A percentile compares a stretch with the other conserved stretches of the same genome.
Evolutionary conservation across 2,329 filamentous ascomycete genomes (phyloP).

Genomic region (Nemania sp.): DNA sequence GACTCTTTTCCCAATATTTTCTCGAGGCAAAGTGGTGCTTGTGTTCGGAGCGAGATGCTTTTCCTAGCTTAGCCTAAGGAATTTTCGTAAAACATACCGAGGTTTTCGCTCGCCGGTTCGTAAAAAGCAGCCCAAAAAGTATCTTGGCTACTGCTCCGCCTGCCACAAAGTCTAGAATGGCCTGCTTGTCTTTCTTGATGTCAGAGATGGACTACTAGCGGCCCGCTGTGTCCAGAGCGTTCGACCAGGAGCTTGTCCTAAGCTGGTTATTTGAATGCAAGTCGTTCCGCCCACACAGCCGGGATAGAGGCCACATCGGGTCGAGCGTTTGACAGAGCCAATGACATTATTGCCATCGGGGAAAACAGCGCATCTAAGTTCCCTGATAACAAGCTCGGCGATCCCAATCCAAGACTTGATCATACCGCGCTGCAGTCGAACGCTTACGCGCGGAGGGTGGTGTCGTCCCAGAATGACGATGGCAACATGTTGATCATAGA

Average conservation of each 20-base stretch:
- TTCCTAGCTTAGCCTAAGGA: background rate
- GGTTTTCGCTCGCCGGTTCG: background rate
- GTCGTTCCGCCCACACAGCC: background rate
- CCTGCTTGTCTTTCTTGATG: background rate
- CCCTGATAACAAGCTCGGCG: constrained; percentile 33
- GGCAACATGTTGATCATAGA: constrained; percentile 42
- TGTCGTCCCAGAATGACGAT: constrained; percentile 27
- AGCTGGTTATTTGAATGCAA: background rate
- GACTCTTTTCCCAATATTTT: background rate
- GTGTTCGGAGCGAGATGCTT: background rate
- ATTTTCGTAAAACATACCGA: background rate
- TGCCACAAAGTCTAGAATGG: background rate
- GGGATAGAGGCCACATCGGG: constrained; percentile 26
- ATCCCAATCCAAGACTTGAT: constrained; percentile 33
- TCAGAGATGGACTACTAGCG: background rate
- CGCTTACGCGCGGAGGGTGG: constrained; percentile 33
- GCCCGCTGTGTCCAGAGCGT: background rate
- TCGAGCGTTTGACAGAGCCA: constrained; percentile 33
- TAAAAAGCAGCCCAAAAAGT: background rate
- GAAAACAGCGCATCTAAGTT: constrained; percentile 32
- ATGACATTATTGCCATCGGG: constrained; percentile 38
- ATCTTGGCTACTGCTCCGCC: background rate
- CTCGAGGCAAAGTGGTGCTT: too few relatives aligned
- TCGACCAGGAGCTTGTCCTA: background rate
- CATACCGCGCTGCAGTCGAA: constrained; percentile 31